Evolutionary conservation across 2,329 filamentous ascomycete species (phyloP), one percentile per base, ranked within the genome.

Genomic region (Fusarium sp.): DNA sequence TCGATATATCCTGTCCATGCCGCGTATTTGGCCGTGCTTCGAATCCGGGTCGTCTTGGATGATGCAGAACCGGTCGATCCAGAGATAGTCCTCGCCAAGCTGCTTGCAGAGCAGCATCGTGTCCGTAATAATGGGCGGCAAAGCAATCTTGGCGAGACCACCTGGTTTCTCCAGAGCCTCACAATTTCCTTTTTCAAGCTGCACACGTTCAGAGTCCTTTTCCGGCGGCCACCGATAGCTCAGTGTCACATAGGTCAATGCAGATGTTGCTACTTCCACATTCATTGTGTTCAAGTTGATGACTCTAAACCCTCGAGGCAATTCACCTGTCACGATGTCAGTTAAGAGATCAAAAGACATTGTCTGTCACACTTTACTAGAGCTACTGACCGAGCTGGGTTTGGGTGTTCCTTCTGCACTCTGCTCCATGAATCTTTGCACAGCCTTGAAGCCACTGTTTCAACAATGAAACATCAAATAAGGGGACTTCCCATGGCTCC

Each of bases 1-100:
- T 3, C 38, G 58, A 33, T 61, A 61, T 13, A 61, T 61, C n/a
- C 11, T 61, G 6, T 61, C 58, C 58, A 61, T 61, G 2, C 36
- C 25, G 8, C 58, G 38, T 6, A 61, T 61, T 27, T 61, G 58
- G n/a, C 27, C 16, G n/a, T 61, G 58, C 8, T 61, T 61, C 11
- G 58, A 47, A 27, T 31, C 14, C 8, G 58, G 8, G 42, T 61
- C 58, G 25, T 61, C 58, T 10, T 61, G 58, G 29, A 61, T 61
- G 58, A 61, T 61, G 58, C 58, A 61, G 27, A 61, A 47, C 14
- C 58, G 27, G 27, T 61, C 58, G 16, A 61, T 47, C 58, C 58
- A 61, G 27, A 61, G 58, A 18, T 45, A 61, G 2, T 29, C 33
- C 18, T 61, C 58, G 5, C 58, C 58, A 13, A 61, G 38, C 13